Evolutionary conservation across 495 filamentous ascomycete species (phyloP).

Genomic region (Xylaria venustula): DNA sequence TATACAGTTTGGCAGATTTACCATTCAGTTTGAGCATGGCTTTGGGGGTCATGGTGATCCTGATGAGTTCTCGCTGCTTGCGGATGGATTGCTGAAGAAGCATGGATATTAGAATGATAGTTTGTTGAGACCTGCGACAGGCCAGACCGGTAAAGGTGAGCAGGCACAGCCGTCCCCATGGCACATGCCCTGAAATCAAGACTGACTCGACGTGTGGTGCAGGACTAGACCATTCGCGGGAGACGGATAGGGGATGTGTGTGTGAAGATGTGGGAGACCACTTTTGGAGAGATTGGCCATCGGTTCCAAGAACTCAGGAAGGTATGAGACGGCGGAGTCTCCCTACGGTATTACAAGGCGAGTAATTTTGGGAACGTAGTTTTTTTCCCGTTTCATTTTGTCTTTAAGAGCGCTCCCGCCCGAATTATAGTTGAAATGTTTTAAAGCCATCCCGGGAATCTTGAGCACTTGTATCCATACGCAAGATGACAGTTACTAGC

Average conservation of each 20-base stretch:
- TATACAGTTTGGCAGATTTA: too few relatives aligned
- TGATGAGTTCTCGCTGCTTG: not conserved
- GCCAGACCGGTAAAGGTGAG: not conserved
- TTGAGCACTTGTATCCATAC: not conserved
- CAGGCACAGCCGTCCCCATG: not conserved
- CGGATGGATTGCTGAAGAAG: not conserved
- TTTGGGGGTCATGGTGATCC: not conserved
- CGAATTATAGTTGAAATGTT: too few relatives aligned
- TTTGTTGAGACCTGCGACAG: not conserved
- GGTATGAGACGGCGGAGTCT: slow-evolving; percentile 30
- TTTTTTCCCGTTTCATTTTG: too few relatives aligned
- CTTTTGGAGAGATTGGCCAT: not conserved
- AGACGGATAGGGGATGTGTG: not conserved
- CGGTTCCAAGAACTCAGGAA: not conserved
- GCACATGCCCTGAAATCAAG: too few relatives aligned
- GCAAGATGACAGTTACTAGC: not conserved
- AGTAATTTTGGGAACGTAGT: too few relatives aligned
- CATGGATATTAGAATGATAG: not conserved
- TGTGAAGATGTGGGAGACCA: not conserved
- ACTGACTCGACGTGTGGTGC: not conserved
- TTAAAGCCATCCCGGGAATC: too few relatives aligned
- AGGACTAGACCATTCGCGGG: not conserved
- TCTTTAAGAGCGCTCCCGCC: too few relatives aligned
- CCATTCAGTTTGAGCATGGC: not conserved
- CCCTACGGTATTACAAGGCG: slow-evolving; percentile 18